Evolutionary conservation across 805 yeast genomes (phyloP), one percentile per base, ranked within the genome.

Genomic region (Zygoascus ofunaensis): DNA sequence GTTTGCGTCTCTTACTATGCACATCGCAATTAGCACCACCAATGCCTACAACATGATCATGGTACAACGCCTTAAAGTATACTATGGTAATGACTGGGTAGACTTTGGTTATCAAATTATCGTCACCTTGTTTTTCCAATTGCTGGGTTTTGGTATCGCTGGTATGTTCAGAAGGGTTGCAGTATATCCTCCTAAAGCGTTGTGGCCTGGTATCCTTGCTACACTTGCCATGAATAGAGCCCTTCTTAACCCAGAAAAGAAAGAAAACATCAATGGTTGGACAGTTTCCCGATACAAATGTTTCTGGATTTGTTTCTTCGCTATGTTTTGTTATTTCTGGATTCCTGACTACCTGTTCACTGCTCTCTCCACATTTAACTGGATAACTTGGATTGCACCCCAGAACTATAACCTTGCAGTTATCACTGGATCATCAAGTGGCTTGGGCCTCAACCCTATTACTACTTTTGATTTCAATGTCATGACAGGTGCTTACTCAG

Each of bases 341-440:
- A 56, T 78, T 54, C 83, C 84, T 14, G 80, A 74, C 44, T 77
- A 62, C 57, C 65, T 80, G 33, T 76, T 77, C 67, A 66, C 68
- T 34, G 81, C 75, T 3, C 65, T 80, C 46, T 71, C 80, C 3
- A 68, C 68, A 51, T 77, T 80, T 57, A 58, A 61, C 44, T 79
- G 80, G 73, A 70, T 78, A 47, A 69, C 79, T 20, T 79, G 86
- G 86, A 77, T 77, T 39, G 66, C 59, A 33, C 71, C 71, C 18
- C 60, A 73, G 45, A 75, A 75, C 56, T 70, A 71, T 43, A 67
- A 67, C 23, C 69, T 80, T n/a, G 77, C 76, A 45, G 53, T 55
- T 4, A 56, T 76, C 18, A 70, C 77, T 18, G 81, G 81, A 15
- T 57, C 69, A 3, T 43, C 41, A 4, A 20, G 44, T 37, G 61